Conservation (phyloP, 2,329 filamentous ascomycete genomes). For the Byssoonygena ceratinophila region DNA sequence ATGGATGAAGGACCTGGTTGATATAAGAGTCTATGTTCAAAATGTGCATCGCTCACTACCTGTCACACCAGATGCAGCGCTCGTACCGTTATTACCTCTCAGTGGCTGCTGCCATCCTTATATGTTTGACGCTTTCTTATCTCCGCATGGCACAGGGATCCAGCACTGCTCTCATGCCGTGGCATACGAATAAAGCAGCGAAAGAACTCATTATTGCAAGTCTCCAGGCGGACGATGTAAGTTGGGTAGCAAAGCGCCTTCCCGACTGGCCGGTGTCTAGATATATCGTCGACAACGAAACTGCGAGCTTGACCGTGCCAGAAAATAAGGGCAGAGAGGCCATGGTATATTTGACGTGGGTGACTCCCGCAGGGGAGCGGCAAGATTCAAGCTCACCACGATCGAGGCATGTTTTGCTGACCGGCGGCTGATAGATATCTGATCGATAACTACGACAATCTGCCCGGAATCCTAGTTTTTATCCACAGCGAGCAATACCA, state of each 20-base stretch:
- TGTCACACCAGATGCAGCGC: not conserved
- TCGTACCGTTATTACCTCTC: not conserved
- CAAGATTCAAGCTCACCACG: not conserved
- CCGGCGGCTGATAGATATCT: conserved; percentile 31
- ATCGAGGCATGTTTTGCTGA: not conserved
- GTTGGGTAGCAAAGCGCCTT: conserved; percentile 39
- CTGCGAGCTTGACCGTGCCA: conserved; percentile 17
- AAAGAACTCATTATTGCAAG: conserved; percentile 36
- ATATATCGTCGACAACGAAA: conserved; percentile 33
- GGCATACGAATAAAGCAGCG: not conserved
- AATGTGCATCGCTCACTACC: no score
- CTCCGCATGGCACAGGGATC: not conserved
- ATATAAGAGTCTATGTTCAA: no score
- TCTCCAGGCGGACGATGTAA: conserved; percentile 34
- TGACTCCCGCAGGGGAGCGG: not conserved
- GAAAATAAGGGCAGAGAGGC: conserved; percentile 44
- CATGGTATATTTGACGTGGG: conserved; percentile 41
- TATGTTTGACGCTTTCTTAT: not conserved
- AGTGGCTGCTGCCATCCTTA: not conserved
- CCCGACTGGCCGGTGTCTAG: conserved; percentile 37
- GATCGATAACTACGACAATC: conserved; percentile 41
- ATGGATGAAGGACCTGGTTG: no score
- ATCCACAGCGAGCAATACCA: conserved; percentile 32
- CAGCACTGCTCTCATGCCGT: not conserved
- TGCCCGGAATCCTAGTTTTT: conserved; percentile 40